Evolutionary conservation across 2,329 filamentous ascomycete genomes (phyloP).

Genomic region (Pseudogymnoascus sp.): DNA sequence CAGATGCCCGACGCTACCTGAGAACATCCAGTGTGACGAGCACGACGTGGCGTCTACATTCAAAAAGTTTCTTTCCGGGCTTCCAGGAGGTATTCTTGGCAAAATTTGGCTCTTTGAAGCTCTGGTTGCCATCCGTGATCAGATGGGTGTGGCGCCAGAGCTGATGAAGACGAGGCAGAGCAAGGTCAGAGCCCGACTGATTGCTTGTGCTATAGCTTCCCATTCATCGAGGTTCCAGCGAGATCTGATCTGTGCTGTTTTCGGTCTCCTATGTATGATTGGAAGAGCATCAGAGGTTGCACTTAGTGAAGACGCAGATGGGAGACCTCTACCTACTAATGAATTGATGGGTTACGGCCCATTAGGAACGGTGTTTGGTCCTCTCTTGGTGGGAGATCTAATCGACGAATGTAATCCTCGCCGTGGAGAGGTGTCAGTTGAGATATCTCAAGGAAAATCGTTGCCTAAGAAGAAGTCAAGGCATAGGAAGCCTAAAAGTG

Average conservation of each 20-base stretch:
- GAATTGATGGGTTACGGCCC: conserved; percentile 59
- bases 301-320: conserved; percentile 44
- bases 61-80: conserved; percentile 54
- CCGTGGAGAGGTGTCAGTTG: conserved; percentile 9
- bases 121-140: conserved; percentile 52
- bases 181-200: conserved; percentile 55
- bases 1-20: conserved; percentile 50
- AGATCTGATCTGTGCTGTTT: conserved; percentile 59
- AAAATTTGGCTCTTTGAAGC: conserved; percentile 55
- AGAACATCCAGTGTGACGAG: conserved; percentile 50
- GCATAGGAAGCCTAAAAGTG: conserved; percentile 27
- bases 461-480: conserved; percentile 29
- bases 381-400: conserved; percentile 53
- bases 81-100: conserved; percentile 61
- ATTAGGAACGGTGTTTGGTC: conserved; percentile 58
- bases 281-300: conserved; percentile 50
- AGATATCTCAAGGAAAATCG: not conserved
- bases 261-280: conserved; percentile 56
- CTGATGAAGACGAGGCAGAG: conserved; percentile 46
- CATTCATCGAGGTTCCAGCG: conserved; percentile 53
- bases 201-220: conserved; percentile 55
- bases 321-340: conserved; percentile 45
- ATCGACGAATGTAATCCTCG: conserved; percentile 40
- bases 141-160: conserved; percentile 46
- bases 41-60: conserved; percentile 63